phyloP scores from a whole-genome alignment of 257 asterid genomes.

The Mentha longifolia region DNA sequence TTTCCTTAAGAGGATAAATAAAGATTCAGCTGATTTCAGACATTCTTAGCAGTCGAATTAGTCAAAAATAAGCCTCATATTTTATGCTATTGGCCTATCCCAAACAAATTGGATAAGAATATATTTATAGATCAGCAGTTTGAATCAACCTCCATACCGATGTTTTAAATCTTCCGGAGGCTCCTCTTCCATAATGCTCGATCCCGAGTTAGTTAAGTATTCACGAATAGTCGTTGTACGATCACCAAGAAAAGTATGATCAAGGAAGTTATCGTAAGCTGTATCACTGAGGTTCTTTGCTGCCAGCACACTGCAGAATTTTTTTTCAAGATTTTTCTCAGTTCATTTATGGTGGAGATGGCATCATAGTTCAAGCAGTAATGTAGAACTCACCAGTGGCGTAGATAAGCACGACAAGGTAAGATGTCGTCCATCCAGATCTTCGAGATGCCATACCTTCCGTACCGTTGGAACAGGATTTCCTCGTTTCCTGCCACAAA shows the following conservation, averaged over 20 bases:
- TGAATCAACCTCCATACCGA: conserved; percentile 80
- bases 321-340: conserved; percentile 24
- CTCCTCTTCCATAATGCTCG: conserved; percentile 90
- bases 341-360: conserved; percentile 11
- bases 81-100: not conserved
- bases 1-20: too few relatives aligned
- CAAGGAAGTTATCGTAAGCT: conserved; percentile 76
- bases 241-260: conserved; percentile 87
- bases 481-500: conserved; percentile 63
- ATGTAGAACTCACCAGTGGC: conserved; percentile 94
- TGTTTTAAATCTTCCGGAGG: conserved; percentile 70
- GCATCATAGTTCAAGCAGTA: not conserved
- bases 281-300: conserved; percentile 75
- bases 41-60: conserved; percentile 1
- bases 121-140: not conserved
- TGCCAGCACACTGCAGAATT: conserved; percentile 79
- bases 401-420: conserved; percentile 91
- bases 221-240: conserved; percentile 83
- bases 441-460: conserved; percentile 60
- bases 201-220: conserved; percentile 67
- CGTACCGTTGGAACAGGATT: conserved; percentile 66
- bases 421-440: conserved; percentile 89
- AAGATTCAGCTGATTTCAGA: not conserved
- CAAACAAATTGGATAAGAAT: not conserved
- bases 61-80: not conserved